Percentiles rank a stretch among this genome's conserved stretches.
These are phyloP conservation scores for Penicillium lagena DNA, from an alignment of 495 filamentous ascomycete species.

Conservation along the genomic window DNA sequence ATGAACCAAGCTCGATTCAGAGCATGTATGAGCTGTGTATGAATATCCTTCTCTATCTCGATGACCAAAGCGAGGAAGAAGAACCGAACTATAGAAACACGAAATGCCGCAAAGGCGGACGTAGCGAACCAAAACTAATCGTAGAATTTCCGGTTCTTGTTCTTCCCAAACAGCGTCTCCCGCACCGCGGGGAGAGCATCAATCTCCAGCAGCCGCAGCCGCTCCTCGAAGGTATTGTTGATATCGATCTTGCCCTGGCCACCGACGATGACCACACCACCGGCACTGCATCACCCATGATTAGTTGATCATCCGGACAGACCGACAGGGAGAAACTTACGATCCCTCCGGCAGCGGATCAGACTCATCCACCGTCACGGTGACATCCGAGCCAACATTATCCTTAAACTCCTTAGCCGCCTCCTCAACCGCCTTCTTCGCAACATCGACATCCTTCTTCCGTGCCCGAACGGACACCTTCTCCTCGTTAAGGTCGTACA, in stretches of 20 bases:
- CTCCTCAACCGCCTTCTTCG: slow-evolving; percentile 67
- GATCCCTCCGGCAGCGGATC: slow-evolving; percentile 74
- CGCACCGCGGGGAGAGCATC: slow-evolving; percentile 82
- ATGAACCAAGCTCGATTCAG: neutral
- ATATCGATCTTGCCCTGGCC: slow-evolving; percentile 93
- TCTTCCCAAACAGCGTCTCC: slow-evolving; percentile 81
- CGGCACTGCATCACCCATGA: slow-evolving; percentile 50
- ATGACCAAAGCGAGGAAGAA: slow-evolving; percentile 8
- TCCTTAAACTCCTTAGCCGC: slow-evolving; percentile 78
- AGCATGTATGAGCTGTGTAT: slow-evolving; percentile 20
- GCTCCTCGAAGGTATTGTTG: slow-evolving; percentile 95
- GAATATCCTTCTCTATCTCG: slow-evolving; percentile 13
- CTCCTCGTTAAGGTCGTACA: slow-evolving; percentile 78
- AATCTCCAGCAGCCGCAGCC: slow-evolving; percentile 74
- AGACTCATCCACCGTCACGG: slow-evolving; percentile 68
- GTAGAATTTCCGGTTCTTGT: slow-evolving; percentile 87
- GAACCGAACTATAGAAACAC: slow-evolving; percentile 20
- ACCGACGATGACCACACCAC: slow-evolving; percentile 75
- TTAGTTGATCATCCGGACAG: too few species aligned
- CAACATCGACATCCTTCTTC: slow-evolving; percentile 68
- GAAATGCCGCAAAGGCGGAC: slow-evolving; percentile 8
- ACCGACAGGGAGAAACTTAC: slow-evolving; percentile 48
- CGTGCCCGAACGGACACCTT: slow-evolving; percentile 66
- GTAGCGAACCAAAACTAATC: slow-evolving; percentile 48
- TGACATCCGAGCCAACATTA: slow-evolving; percentile 55